A percentile compares a stretch with the other conserved stretches of the same genome.
Evolutionary conservation across 805 yeast species (phyloP).

Genomic region (Debaryomyces tyrocola): DNA sequence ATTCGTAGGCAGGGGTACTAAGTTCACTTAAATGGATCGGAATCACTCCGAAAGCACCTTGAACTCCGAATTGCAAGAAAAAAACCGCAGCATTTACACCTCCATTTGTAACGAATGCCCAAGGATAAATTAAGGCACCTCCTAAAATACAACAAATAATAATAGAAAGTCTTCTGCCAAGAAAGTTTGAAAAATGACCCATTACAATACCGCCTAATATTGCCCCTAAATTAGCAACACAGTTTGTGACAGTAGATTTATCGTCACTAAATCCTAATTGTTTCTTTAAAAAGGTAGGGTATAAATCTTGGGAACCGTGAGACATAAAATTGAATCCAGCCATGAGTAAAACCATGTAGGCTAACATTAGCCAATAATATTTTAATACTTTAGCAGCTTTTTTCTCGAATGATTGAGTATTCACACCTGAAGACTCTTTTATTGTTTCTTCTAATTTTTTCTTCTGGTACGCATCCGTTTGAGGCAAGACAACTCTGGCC

Average conservation of each 20-base stretch:
- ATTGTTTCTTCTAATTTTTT: conserved; percentile 22
- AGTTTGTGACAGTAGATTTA: conserved; percentile 38
- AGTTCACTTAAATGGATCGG: conserved; percentile 64
- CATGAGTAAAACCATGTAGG: conserved; percentile 54
- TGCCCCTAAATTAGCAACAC: conserved; percentile 44
- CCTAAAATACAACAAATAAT: conserved; percentile 32
- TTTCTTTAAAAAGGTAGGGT: conserved; percentile 37
- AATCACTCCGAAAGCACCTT: conserved; percentile 70
- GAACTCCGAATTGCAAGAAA: conserved; percentile 62
- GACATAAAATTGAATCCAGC: conserved; percentile 43
- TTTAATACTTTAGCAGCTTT: conserved; percentile 24
- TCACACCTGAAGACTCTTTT: conserved; percentile 6
- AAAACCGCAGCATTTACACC: conserved; percentile 61
- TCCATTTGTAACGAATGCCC: conserved; percentile 28
- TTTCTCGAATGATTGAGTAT: conserved; percentile 19
- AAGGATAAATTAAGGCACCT: conserved; percentile 43
- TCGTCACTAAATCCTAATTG: conserved; percentile 33
- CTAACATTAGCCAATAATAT: conserved; percentile 59
- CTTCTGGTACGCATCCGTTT: conserved; percentile 52
- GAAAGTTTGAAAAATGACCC: conserved; percentile 40
- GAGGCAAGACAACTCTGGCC: conserved; percentile 35
- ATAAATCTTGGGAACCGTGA: conserved; percentile 45
- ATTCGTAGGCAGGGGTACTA: conserved; percentile 55
- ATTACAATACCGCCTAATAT: conserved; percentile 43
- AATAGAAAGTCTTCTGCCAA: conserved; percentile 38